phyloP scores from a whole-genome alignment of 306 rosid genomes.

The Benincasa hispida region DNA sequence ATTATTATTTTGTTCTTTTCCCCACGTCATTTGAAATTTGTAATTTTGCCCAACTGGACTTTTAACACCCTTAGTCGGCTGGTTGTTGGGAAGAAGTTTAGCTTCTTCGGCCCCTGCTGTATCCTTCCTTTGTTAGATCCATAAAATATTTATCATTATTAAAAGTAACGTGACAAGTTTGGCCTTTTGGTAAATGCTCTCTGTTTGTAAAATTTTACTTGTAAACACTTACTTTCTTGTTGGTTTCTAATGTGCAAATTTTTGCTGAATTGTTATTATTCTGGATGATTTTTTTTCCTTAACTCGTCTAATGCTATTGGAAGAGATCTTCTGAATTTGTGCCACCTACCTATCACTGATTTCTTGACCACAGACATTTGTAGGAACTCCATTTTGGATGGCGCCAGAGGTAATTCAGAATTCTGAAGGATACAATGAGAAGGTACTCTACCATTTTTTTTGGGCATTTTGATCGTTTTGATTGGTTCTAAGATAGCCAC shows the following conservation, averaged over 20 bases:
- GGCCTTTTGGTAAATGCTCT: not conserved
- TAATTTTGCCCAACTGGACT: not conserved
- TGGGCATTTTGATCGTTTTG: not conserved
- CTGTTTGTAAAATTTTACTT: not conserved
- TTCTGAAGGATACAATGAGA: constrained; percentile 90
- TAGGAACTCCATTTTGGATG: constrained; percentile 99
- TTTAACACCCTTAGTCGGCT: not conserved
- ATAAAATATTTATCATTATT: not conserved
- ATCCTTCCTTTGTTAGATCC: not conserved
- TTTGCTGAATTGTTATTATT: not conserved
- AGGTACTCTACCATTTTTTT: constrained; percentile 28
- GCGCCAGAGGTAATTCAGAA: constrained; percentile 99
- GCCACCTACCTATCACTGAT: constrained; percentile 31
- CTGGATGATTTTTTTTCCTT: not conserved
- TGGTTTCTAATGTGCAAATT: not conserved
- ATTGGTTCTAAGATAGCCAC: not conserved
- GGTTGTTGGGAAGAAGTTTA: not conserved
- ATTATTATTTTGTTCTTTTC: not conserved
- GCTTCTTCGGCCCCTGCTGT: not conserved
- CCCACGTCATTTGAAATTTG: not conserved
- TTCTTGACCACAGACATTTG: constrained; percentile 79
- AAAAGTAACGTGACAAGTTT: not conserved
- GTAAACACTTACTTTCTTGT: not conserved
- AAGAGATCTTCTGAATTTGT: not conserved
- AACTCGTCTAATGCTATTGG: not conserved